These are phyloP conservation scores for Talaromyces verruculosus DNA, from an alignment of 2,329 filamentous ascomycete genomes.

Conservation along the genomic window DNA sequence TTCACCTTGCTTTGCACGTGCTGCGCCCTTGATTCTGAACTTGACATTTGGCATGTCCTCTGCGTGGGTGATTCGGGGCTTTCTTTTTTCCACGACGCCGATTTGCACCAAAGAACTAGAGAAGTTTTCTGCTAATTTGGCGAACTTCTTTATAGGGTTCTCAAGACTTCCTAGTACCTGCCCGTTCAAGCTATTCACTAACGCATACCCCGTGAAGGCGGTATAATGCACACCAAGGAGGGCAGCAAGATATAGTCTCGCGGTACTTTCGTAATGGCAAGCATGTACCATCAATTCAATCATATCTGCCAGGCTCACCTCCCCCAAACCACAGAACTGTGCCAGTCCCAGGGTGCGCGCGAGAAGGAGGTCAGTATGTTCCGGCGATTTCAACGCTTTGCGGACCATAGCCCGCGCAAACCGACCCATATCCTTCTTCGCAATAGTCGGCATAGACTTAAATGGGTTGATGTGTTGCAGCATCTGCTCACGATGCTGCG, in stretches of 20 bases:
- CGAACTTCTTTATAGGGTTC: neutral
- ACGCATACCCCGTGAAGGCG: constrained; percentile 2
- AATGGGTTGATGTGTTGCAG: neutral
- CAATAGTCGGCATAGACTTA: neutral
- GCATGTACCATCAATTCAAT: constrained; percentile 8
- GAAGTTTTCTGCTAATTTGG: neutral
- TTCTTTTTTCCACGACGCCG: neutral
- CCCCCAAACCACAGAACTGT: neutral
- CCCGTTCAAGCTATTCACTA: neutral
- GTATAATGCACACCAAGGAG: neutral
- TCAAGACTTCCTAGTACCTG: neutral
- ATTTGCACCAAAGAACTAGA: neutral
- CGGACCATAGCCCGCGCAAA: constrained; percentile 8
- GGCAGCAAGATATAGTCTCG: constrained; percentile 3
- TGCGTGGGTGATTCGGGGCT: neutral
- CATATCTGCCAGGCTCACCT: constrained; percentile 1
- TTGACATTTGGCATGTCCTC: neutral
- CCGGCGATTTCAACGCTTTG: neutral
- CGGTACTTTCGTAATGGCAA: neutral
- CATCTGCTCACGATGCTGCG: neutral
- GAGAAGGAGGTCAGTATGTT: neutral
- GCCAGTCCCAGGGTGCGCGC: neutral
- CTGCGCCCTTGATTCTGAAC: neutral
- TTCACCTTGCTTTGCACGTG: neutral
- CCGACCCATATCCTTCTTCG: constrained; percentile 4